phyloP scores from a whole-genome alignment of 768 basidiomycete genomes.

The Lentinus tigrinus region DNA sequence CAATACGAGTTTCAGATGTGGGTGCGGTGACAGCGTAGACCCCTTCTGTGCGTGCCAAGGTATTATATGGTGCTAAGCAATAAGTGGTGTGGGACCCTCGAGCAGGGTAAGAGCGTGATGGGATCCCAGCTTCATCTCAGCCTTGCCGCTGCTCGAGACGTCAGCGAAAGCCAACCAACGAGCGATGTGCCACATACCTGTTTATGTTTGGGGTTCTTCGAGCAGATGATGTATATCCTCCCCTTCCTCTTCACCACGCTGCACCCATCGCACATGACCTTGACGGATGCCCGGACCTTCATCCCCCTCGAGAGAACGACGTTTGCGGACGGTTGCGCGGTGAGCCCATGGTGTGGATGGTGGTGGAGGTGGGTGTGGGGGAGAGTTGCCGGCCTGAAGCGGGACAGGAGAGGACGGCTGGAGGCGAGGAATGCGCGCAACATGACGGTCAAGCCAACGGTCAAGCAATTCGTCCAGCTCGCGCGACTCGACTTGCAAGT shows the following conservation, averaged over 20 bases:
- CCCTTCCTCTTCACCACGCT: constrained; percentile 86
- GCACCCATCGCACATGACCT: constrained; percentile 94
- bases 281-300: constrained; percentile 96
- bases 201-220: constrained; percentile 95
- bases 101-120: background rate
- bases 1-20: constrained; percentile 97
- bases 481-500: background rate
- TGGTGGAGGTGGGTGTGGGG: constrained; percentile 15
- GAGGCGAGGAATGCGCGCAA: constrained; percentile 64
- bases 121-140: constrained; percentile 6
- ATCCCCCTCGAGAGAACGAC: constrained; percentile 67
- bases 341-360: constrained; percentile 32
- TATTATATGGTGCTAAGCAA: background rate
- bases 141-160: constrained; percentile 27
- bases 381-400: constrained; percentile 37
- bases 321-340: constrained; percentile 20
- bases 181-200: constrained; percentile 55
- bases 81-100: background rate
- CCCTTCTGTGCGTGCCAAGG: background rate
- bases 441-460: constrained; percentile 39
- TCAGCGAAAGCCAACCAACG: background rate
- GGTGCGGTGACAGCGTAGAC: constrained; percentile 41
- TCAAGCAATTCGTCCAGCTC: background rate
- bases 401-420: constrained; percentile 59
- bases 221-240: constrained; percentile 88